These are phyloP conservation scores for Populus hybrid DNA, from an alignment of 441 rosid genomes.

Conservation along the genomic window DNA sequence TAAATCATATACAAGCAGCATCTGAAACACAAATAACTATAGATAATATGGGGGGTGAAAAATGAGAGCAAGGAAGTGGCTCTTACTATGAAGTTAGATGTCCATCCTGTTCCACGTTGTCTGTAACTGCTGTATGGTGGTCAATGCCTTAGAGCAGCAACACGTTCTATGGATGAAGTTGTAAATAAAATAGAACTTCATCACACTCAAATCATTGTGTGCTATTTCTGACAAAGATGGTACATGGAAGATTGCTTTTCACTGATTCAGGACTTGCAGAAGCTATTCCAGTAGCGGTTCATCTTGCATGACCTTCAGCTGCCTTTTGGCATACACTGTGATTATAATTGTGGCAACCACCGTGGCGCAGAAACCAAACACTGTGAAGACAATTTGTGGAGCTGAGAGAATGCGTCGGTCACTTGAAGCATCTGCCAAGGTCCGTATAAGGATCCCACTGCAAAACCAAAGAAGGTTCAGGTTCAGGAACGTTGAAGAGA, in stretches of 20 bases:
- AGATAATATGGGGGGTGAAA: not conserved
- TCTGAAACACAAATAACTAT: slow-evolving; percentile 10
- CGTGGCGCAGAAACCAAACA: slow-evolving; percentile 64
- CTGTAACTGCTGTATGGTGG: slow-evolving; percentile 7
- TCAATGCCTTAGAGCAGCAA: slow-evolving; percentile 5
- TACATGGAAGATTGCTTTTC: not conserved
- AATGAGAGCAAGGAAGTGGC: slow-evolving; percentile 5
- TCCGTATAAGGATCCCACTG: slow-evolving; percentile 73
- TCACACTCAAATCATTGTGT: slow-evolving; percentile 14
- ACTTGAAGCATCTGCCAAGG: slow-evolving; percentile 82
- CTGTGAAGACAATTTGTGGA: slow-evolving; percentile 67
- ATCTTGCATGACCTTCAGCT: slow-evolving; percentile 61
- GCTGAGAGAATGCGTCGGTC: slow-evolving; percentile 56
- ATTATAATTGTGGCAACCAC: slow-evolving; percentile 63
- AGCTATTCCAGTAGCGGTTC: slow-evolving; percentile 45
- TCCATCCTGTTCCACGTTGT: slow-evolving; percentile 11
- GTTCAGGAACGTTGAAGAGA: not conserved
- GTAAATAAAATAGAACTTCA: slow-evolving; percentile 41
- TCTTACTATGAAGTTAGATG: slow-evolving; percentile 32
- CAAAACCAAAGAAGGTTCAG: slow-evolving; percentile 19
- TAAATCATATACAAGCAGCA: slow-evolving; percentile 31
- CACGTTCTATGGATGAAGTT: slow-evolving; percentile 29
- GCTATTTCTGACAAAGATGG: not conserved
- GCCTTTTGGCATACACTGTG: slow-evolving; percentile 74
- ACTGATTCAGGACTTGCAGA: not conserved